These are phyloP conservation scores for Penicillium fimorum DNA, from an alignment of 495 filamentous ascomycete species.

Conservation along the genomic window DNA sequence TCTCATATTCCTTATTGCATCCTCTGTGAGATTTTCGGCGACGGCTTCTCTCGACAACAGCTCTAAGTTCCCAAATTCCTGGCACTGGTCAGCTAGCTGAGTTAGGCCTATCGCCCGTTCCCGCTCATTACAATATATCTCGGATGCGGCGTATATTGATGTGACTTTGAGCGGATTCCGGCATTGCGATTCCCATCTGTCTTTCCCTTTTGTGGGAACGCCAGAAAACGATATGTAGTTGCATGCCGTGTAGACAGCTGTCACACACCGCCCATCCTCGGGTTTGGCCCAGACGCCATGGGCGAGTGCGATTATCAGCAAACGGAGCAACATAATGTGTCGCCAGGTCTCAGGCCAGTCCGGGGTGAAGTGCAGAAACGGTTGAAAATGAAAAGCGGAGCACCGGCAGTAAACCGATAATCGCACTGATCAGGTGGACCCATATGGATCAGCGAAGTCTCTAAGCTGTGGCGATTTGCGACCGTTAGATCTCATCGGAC, in stretches of 20 bases:
- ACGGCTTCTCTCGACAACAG: conserved; percentile 33
- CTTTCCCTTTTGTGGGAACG: conserved; percentile 18
- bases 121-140: conserved; percentile 31
- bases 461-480: not conserved
- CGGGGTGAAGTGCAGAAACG: not conserved
- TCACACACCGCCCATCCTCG: conserved; percentile 39
- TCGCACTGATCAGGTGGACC: conserved; percentile 10
- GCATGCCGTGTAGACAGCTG: conserved; percentile 35
- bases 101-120: conserved; percentile 31
- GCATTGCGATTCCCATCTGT: conserved; percentile 33
- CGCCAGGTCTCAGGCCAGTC: not conserved
- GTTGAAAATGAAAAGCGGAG: conserved; percentile 6
- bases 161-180: conserved; percentile 34
- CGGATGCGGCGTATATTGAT: conserved; percentile 42
- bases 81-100: conserved; percentile 27
- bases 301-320: conserved; percentile 16
- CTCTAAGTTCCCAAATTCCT: conserved; percentile 25
- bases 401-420: conserved; percentile 7
- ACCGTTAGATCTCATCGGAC: not conserved
- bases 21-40: conserved; percentile 38
- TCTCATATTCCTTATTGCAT: conserved; percentile 34
- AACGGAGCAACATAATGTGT: conserved; percentile 13
- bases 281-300: conserved; percentile 9
- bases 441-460: conserved; percentile 11
- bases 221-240: conserved; percentile 40